Percentiles rank a stretch among this genome's conserved stretches.
Evolutionary conservation across 352 stramenopile genomes (phyloP).

Genomic region (Pythium pectinolyticum): DNA sequence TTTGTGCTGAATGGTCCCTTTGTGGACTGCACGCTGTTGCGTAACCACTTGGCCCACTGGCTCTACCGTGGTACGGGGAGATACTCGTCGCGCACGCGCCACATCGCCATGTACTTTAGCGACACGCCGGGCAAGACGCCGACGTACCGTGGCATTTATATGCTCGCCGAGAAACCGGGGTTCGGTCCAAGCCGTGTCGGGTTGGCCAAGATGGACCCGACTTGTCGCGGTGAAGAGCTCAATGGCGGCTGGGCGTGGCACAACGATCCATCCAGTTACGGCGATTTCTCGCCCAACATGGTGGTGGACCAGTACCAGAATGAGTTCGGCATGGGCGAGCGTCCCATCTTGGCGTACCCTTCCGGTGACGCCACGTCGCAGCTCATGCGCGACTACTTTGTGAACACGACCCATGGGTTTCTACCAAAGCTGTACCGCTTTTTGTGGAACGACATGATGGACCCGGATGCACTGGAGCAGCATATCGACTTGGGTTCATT

Average conservation of each 20-base stretch:
- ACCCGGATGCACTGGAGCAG: slow-evolving; percentile 46
- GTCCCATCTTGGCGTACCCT: slow-evolving; percentile 59
- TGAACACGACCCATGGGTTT: slow-evolving; percentile 56
- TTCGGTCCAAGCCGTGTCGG: slow-evolving; percentile 72
- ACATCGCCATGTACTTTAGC: slow-evolving; percentile 72
- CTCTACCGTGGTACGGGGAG: slow-evolving; percentile 65
- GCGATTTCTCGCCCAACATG: slow-evolving; percentile 72
- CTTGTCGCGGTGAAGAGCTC: slow-evolving; percentile 48
- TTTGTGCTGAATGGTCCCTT: slow-evolving; percentile 81
- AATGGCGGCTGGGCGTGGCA: slow-evolving; percentile 78
- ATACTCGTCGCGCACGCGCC: slow-evolving; percentile 64
- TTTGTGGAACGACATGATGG: slow-evolving; percentile 81
- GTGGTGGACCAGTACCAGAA: slow-evolving; percentile 80
- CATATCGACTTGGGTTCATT: slow-evolving; percentile 74
- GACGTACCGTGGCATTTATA: slow-evolving; percentile 66
- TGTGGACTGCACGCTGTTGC: slow-evolving; percentile 66
- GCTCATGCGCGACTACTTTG: slow-evolving; percentile 75
- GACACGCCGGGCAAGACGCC: slow-evolving; percentile 25
- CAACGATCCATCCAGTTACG: slow-evolving; percentile 68
- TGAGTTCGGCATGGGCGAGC: slow-evolving; percentile 77
- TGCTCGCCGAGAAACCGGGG: slow-evolving; percentile 74
- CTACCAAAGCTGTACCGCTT: slow-evolving; percentile 63
- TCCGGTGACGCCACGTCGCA: slow-evolving; percentile 55
- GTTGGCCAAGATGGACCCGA: slow-evolving; percentile 48
- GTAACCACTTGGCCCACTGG: slow-evolving; percentile 82